Base-by-base conservation (phyloP, 371 early-diverging fungal species). In the Nematocida major region DNA sequence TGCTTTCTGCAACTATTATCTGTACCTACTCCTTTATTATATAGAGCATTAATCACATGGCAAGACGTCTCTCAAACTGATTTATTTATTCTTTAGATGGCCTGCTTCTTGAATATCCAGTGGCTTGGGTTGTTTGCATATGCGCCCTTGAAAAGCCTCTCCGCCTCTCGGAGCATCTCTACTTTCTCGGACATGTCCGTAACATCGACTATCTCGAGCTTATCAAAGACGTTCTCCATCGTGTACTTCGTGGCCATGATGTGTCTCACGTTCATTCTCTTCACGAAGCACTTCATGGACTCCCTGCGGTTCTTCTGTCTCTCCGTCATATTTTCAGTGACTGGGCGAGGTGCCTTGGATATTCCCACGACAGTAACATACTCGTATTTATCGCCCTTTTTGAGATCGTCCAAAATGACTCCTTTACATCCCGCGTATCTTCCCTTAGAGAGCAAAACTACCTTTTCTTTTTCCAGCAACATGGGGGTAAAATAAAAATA, bases 361-460 rank as follows among this genome's bases (percentile, higher is more conserved):
- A 84, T 53, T 5, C 84, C 82, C 7, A 80, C 81, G 47, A 82
- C 66, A 13, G 81, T 45, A 3, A 81, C 62, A n/a, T 39, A 51
- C 7, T 57, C 79, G 9, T 22, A 32, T 20, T 36, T 18, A 22
- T 73, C 49, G 20, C 20, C 34, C 18, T 80, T 69, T 4, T 67
- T 67, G 30, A 79, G 32, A 3, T 61, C 77, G 7, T 80, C 80
- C 38, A 82, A 42, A 30, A 84, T 78, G 15, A 81, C 79, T 7
- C 62, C 84, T 49, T 84, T 84, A 38, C 70, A 68, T 22, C 82
- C 81, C 48, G 84, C 84, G 36, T 79, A 78, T 62, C 80, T 78
- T 63, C 84, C 84, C 51, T 73, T 73, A 30, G 54, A 11, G 38
- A 73, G n/a, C 36, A 73, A n/a, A 47, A 73, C 76, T 40, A 48